A percentile compares a stretch with the other conserved stretches of the same genome.
These are phyloP conservation scores for Panaeolus cyanescens DNA, from an alignment of 768 basidiomycete species.

Conservation along the genomic window DNA sequence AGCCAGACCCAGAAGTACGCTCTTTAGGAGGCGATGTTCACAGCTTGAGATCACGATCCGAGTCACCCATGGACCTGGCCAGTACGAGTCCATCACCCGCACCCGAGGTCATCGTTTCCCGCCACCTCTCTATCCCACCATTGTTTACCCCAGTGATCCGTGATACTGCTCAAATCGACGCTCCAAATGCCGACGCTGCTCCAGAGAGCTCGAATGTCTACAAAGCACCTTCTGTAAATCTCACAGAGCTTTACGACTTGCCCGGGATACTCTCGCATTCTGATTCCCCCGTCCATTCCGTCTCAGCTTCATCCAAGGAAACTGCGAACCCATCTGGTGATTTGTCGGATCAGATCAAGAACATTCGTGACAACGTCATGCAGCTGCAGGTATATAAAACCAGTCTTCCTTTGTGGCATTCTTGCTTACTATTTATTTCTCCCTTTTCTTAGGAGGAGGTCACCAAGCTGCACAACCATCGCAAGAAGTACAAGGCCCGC, in stretches of 20 bases:
- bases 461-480: conserved; percentile 36
- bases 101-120: conserved; percentile 11
- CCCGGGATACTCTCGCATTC: background rate
- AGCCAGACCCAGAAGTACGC: conserved; percentile 1
- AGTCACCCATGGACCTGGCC: conserved; percentile 50
- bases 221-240: conserved; percentile 4
- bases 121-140: conserved; percentile 13
- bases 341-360: background rate
- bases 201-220: conserved; percentile 4
- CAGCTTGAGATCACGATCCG: conserved; percentile 34
- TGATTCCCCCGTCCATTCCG: background rate
- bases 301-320: background rate
- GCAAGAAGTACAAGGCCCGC: conserved; percentile 41
- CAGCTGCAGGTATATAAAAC: background rate
- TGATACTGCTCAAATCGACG: background rate
- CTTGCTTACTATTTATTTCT: background rate
- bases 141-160: background rate
- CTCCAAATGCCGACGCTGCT: background rate
- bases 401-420: background rate
- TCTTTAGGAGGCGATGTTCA: conserved; percentile 5
- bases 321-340: background rate
- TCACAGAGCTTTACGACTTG: background rate
- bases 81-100: conserved; percentile 33
- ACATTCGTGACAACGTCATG: background rate
- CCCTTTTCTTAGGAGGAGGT: conserved; percentile 26